Conservation (phyloP, 495 filamentous ascomycete genomes). For the Pyronema omphalodes region DNA sequence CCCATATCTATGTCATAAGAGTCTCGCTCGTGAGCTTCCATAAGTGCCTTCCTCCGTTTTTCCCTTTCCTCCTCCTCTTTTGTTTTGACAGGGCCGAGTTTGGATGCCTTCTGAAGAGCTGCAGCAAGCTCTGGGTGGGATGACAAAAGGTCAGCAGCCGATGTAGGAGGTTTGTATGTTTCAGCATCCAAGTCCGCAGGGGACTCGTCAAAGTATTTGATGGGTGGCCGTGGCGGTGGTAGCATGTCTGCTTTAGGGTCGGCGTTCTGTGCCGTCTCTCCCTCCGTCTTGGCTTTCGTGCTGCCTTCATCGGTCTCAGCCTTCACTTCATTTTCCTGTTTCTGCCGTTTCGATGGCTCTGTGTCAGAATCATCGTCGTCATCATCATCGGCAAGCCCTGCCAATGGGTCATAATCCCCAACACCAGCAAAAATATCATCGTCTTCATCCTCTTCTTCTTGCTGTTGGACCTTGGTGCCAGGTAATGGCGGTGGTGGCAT, state of each 20-base stretch:
- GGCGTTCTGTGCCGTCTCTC: neutral
- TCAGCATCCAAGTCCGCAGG: conserved; percentile 1
- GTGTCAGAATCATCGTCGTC: conserved; percentile 33
- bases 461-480: conserved; percentile 29
- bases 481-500: conserved; percentile 41
- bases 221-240: conserved; percentile 22
- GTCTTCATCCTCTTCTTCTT: conserved; percentile 40
- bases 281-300: conserved; percentile 14
- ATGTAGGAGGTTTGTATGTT: conserved; percentile 26
- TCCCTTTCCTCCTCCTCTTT: conserved; percentile 33
- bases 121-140: conserved; percentile 64
- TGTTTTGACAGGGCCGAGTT: conserved; percentile 37
- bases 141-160: conserved; percentile 37
- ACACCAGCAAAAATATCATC: conserved; percentile 77
- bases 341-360: conserved; percentile 25
- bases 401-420: conserved; percentile 81
- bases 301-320: conserved; percentile 10
- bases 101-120: conserved; percentile 66
- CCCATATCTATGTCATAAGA: conserved; percentile 86
- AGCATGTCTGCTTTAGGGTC: conserved; percentile 27
- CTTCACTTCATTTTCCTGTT: neutral
- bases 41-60: conserved; percentile 51
- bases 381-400: conserved; percentile 42
- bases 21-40: conserved; percentile 62
- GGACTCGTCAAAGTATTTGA: conserved; percentile 25